phyloP scores from a whole-genome alignment of 495 filamentous ascomycete genomes.

The Penicillium coprophilum region DNA sequence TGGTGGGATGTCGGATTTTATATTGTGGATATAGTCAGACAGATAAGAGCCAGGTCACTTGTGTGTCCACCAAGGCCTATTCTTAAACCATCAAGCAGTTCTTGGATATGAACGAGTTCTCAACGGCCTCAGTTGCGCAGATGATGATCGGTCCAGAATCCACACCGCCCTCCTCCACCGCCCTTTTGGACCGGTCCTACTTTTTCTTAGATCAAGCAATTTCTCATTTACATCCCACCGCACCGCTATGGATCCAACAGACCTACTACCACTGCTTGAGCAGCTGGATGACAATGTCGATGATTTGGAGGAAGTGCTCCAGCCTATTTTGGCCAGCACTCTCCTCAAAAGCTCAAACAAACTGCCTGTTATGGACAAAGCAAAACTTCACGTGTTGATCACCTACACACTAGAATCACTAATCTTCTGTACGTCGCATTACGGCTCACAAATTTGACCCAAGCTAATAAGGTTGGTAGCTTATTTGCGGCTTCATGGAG shows the following conservation, averaged over 20 bases:
- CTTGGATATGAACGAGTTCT: neutral
- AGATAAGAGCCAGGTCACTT: neutral
- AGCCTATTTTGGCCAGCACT: slow-evolving; percentile 62
- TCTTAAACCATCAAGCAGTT: neutral
- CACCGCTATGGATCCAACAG: slow-evolving; percentile 41
- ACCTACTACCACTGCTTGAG: slow-evolving; percentile 58
- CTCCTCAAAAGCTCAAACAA: slow-evolving; percentile 69
- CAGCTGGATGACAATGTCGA: slow-evolving; percentile 74
- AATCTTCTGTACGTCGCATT: slow-evolving; percentile 67
- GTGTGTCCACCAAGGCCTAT: slow-evolving; percentile 2
- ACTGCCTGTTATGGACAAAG: slow-evolving; percentile 87
- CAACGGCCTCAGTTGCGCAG: slow-evolving; percentile 16
- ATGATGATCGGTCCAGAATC: slow-evolving; percentile 14
- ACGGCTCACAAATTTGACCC: neutral
- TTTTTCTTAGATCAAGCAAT: slow-evolving; percentile 20
- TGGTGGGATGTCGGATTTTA: neutral
- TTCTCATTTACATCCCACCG: slow-evolving; percentile 12
- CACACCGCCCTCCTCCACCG: slow-evolving; percentile 27
- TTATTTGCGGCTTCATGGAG: slow-evolving; percentile 74
- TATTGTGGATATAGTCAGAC: neutral
- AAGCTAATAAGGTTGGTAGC: slow-evolving; percentile 48
- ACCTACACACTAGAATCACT: slow-evolving; percentile 91
- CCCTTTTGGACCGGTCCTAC: slow-evolving; percentile 22
- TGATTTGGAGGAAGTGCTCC: slow-evolving; percentile 69
- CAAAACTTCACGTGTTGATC: slow-evolving; percentile 80